A percentile compares a stretch with the other conserved stretches of the same genome.
Evolutionary conservation across 352 stramenopile genomes (phyloP).

Genomic region (Halophytophthora polymorphica): DNA sequence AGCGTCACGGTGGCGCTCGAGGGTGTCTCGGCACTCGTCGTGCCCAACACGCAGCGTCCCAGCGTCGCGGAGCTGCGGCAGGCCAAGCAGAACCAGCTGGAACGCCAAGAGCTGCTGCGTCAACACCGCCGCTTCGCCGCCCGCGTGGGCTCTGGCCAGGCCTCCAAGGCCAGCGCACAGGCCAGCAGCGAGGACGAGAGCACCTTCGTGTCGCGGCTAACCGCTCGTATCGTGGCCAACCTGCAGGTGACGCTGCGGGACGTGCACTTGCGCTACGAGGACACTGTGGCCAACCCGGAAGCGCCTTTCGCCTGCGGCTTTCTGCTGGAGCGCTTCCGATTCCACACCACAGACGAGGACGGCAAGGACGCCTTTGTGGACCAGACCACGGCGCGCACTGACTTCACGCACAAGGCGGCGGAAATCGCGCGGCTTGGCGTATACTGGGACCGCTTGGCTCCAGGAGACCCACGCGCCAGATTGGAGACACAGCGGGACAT

Average conservation of each 20-base stretch:
- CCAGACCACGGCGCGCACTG: conserved; percentile 27
- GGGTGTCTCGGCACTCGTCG: conserved; percentile 65
- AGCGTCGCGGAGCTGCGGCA: conserved; percentile 49
- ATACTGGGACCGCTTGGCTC: conserved; percentile 68
- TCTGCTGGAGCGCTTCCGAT: conserved; percentile 60
- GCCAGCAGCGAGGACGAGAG: conserved; percentile 51
- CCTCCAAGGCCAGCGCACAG: not conserved
- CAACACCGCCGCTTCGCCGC: conserved; percentile 65
- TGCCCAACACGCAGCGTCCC: conserved; percentile 56
- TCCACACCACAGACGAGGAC: conserved; percentile 72
- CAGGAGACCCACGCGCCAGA: conserved; percentile 14
- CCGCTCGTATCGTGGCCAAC: conserved; percentile 76
- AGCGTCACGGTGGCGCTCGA: conserved; percentile 78
- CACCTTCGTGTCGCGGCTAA: conserved; percentile 77
- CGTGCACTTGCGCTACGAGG: conserved; percentile 78
- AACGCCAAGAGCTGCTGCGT: conserved; percentile 64
- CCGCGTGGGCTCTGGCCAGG: conserved; percentile 22
- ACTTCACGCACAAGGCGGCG: conserved; percentile 66
- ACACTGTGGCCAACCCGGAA: conserved; percentile 57
- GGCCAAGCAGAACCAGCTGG: conserved; percentile 55
- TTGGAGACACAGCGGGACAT: conserved; percentile 39
- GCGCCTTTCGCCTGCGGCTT: conserved; percentile 69
- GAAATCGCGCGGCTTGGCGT: conserved; percentile 42
- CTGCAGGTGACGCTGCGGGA: conserved; percentile 70
- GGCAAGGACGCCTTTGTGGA: conserved; percentile 71